Conservation (phyloP, 2,329 filamentous ascomycete genomes). For the Pseudohalonectria lignicola region DNA sequence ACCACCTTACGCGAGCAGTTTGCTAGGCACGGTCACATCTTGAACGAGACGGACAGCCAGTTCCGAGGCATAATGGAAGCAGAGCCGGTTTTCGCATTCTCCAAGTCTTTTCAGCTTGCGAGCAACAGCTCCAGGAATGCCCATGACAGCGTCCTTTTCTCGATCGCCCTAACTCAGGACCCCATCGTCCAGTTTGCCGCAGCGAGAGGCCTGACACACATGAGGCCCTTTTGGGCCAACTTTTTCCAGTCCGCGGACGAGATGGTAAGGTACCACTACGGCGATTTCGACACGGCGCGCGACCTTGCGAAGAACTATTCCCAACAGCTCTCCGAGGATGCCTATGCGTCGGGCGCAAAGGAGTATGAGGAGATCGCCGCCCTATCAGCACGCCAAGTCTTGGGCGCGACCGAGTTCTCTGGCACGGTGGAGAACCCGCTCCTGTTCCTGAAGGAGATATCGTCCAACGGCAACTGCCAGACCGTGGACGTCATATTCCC, state of each 20-base stretch:
- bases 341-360: constrained; percentile 59
- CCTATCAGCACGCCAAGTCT: constrained; percentile 65
- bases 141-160: constrained; percentile 54
- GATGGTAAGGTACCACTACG: constrained; percentile 62
- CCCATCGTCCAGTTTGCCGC: constrained; percentile 71
- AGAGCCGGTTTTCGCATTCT: constrained; percentile 73
- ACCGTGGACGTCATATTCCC: constrained; percentile 82
- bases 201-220: constrained; percentile 61
- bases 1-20: constrained; percentile 56
- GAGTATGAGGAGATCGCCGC: constrained; percentile 71
- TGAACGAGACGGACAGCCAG: constrained; percentile 34
- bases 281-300: constrained; percentile 54
- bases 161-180: constrained; percentile 64
- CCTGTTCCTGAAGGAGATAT: constrained; percentile 75
- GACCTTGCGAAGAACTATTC: constrained; percentile 61
- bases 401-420: constrained; percentile 66
- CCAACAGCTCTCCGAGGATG: constrained; percentile 56
- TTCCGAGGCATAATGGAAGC: constrained; percentile 65
- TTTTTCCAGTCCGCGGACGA: constrained; percentile 53
- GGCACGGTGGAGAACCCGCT: constrained; percentile 60
- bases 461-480: constrained; percentile 72
- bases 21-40: constrained; percentile 52
- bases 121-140: constrained; percentile 19
- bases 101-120: constrained; percentile 45
- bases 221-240: constrained; percentile 70